Evolutionary conservation across 371 early-diverging fungal species (phyloP), one percentile per base, ranked within the genome.

Genomic region (Zopfochytrium polystomum): DNA sequence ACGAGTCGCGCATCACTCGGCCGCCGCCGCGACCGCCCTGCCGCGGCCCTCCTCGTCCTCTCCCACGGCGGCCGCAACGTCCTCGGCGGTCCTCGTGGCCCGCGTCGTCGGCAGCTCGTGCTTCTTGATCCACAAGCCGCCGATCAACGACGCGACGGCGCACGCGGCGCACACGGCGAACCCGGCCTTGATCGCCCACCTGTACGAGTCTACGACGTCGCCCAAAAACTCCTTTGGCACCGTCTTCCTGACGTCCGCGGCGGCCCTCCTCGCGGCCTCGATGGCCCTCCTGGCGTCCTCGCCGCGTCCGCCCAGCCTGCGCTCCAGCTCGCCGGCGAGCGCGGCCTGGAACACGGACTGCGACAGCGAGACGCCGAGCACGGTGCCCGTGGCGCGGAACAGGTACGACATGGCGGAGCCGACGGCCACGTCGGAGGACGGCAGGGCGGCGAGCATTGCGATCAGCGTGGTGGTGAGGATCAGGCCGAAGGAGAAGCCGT

Each of bases 381-480:
- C 74, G 44, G 66, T 56, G 52, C 80, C 80, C 22, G 72, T 63
- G 5, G 77, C 70, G 20, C 79, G 75, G 66, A 77, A 77, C 2
- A 80, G 61, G 53, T 78, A 77, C n/a, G 76, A 71, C 52, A 80
- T 72, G 2, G 79, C 76, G 11, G 77, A 69, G 15, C 72, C 65
- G 1, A 72, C 72, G 1, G 80, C 78, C 60, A 80, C 72, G 32
- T 80, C 78, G 77, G 49, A 38, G 15, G 42, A 62, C 0, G 68
- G 72, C 29, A 79, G 70, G 54, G 73, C 71, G 11, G 76, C 72
- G 27, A 75, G 56, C 73, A 79, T 71, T 22, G 74, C 75, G 35
- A 78, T 65, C 9, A 78, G 55, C 11, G 67, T 62, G 3, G 74
- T 59, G 6, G 75, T 71, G 20, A 78, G 58, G 22, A 73, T 55